Base-by-base conservation (phyloP, 352 stramenopile genomes). In the Globisporangium perplexum region DNA sequence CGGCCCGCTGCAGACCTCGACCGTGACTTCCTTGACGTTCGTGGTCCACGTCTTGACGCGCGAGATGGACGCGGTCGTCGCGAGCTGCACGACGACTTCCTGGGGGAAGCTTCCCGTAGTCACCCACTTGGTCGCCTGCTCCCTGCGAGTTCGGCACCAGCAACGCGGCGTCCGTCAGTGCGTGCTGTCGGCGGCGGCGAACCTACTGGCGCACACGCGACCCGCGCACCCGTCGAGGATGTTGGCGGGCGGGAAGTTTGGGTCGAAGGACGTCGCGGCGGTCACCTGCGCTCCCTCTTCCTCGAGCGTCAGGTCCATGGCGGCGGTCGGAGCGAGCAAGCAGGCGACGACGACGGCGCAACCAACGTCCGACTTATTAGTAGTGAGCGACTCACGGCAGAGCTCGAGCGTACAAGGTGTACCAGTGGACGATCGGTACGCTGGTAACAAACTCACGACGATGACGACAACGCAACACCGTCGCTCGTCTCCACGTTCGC, bases 71-170 rank as follows among this genome's bases (percentile, higher is more conserved):
- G 81, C 81, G 11, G 73, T 83, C 23, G 77, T 91, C n/a, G 81
- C 76, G 14, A 91, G 57, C 60, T 93, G 83, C 30, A 93, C 62
- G 18, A 93, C 68, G 18, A 93, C 75, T 60, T 93, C 83, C 55
- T 93, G 83, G 0, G 83, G 81, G 49, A 88, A 93, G 35, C 68
- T 85, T 20, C 81, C 83, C 18, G 81, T 90, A n/a, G 83, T 92
- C 38, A 88, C 45, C 83, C 83, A 93, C 62, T 86, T 92, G 51
- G 77, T 91, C 35, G 63, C 59, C 48, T 86, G 79, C 35, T 90
- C 83, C 26, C 83, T 93, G n/a, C 8, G 18, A 4, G 7, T 17
- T 12, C 10, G n/a, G n/a, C n/a, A n/a, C n/a, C n/a, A n/a, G n/a
- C n/a, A n/a, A n/a, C n/a, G n/a, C n/a, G n/a, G n/a, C n/a, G n/a